Percentiles rank a stretch among this genome's conserved stretches.
Conservation (phyloP, 495 filamentous ascomycete genomes). For the Amniculicola lignicola region DNA sequence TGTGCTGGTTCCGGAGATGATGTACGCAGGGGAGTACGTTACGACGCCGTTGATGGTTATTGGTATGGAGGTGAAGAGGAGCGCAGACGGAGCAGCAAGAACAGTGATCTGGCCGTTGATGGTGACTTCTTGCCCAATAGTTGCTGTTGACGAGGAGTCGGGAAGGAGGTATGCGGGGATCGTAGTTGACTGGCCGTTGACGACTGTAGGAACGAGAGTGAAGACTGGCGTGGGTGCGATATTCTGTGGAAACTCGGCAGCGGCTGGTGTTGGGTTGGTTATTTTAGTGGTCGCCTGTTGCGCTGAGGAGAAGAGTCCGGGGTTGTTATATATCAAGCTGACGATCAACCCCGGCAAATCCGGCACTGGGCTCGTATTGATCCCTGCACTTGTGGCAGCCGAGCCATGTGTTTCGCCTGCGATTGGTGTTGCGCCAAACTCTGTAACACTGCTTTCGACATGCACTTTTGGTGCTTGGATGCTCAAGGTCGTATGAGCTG, state of each 20-base stretch:
- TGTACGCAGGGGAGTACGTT: neutral
- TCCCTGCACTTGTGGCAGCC: slow-evolving; percentile 1
- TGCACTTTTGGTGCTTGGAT: neutral
- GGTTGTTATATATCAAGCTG: slow-evolving; percentile 11
- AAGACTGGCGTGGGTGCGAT: slow-evolving; percentile 9
- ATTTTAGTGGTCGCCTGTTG: no score
- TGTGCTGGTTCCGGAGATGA: neutral
- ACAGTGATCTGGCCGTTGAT: slow-evolving; percentile 2
- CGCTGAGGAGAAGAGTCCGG: slow-evolving; percentile 1
- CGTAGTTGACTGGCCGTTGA: slow-evolving; percentile 16
- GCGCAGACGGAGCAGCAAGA: neutral
- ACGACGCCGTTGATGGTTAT: slow-evolving; percentile 5
- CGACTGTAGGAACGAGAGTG: slow-evolving; percentile 6
- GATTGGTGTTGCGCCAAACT: neutral
- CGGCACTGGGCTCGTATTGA: neutral
- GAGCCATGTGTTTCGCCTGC: no score
- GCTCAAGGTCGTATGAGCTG: no score
- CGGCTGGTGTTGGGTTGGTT: neutral
- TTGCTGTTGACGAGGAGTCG: slow-evolving; percentile 3
- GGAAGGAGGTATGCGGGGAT: slow-evolving; percentile 10
- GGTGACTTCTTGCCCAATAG: slow-evolving; percentile 20
- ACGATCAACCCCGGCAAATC: neutral
- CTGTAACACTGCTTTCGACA: neutral
- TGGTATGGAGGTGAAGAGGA: neutral
- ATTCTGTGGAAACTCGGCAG: no score